phyloP scores from a whole-genome alignment of 495 filamentous ascomycete genomes.

The Xanthoparmelia taractica region DNA sequence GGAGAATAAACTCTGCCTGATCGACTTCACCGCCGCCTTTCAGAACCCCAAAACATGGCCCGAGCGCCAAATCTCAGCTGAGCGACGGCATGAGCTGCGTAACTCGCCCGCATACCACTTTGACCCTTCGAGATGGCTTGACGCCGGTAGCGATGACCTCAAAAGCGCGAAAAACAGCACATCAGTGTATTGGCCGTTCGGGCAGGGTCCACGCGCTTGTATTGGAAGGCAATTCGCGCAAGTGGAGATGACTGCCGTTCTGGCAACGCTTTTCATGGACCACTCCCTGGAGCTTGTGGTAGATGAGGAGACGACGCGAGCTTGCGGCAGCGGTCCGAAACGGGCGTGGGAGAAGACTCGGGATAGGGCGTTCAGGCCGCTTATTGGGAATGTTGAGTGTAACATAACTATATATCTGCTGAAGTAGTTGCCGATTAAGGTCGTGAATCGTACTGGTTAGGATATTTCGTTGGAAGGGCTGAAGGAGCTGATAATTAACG shows the following conservation, averaged over 20 bases:
- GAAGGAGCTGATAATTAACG: too few species aligned
- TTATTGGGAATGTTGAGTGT: constrained; percentile 5
- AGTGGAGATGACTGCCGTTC: constrained; percentile 8
- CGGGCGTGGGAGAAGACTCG: constrained; percentile 4
- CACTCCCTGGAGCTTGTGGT: constrained; percentile 12
- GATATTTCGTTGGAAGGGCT: too few species aligned
- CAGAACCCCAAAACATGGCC: background rate
- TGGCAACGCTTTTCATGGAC: constrained; percentile 8
- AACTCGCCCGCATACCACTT: constrained; percentile 5
- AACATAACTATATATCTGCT: constrained; percentile 9
- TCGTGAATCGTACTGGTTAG: too few species aligned
- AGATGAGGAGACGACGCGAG: constrained; percentile 1
- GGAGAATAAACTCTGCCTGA: background rate
- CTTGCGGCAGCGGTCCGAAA: background rate
- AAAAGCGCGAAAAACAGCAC: background rate
- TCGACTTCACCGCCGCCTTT: background rate
- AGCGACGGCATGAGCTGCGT: background rate
- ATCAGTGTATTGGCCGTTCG: constrained; percentile 4
- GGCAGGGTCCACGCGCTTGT: constrained; percentile 3
- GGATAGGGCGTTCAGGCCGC: background rate
- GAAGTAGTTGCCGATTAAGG: constrained; percentile 10
- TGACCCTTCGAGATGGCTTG: constrained; percentile 9
- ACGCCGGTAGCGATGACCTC: background rate
- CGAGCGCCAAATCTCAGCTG: background rate
- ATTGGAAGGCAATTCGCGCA: constrained; percentile 10